Base-by-base conservation (phyloP, 176 grass and related monocot genomes). In the Oryza longistaminata region DNA sequence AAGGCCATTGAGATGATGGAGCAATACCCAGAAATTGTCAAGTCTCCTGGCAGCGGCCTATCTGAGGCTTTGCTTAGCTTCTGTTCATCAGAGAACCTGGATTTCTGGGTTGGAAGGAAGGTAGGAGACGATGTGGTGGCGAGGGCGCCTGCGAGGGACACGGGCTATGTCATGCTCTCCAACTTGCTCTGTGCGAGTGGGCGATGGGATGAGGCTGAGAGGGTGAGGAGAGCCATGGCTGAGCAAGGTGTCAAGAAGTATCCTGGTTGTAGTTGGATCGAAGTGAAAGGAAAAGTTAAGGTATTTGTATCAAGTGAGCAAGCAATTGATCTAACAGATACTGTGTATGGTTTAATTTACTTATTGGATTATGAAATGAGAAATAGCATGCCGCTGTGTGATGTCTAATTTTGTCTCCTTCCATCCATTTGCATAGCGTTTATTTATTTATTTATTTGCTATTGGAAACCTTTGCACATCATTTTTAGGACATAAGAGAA, bases 261-360 rank as follows among this genome's bases (percentile, higher is more conserved):
- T 25, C 93, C 93, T 66, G 93, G 93, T 4, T 94, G 87, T 64
- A 94, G 93, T 50, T 94, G 93, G 93, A 90, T 94, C 8, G 87
- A 92, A 14, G 79, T 86, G 64, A 85, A 81, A 12, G 90, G 88
- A 61, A 74, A 14, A 39, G 53, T 81, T 85, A 85, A 70, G 14
- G 87, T 88, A 17, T 94, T 92, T 83, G 79, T 86, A 43, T 94
- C 90, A 73, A 85, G 92, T 2, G 64, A 35, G 25, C 78, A 83
- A 16, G 79, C 66, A 79, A 68, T 70, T 62, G 33, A 76, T 85
- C 40, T 25, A 5, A 33, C 58, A 21, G 46, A 17, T 31, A 72
- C 31, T 68, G 50, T 72, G 19, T 25, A 22, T 26, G 77, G 66
- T 61, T 26, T 70, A 11, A 68, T 86, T 86, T 22, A 16, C 16